Conservation (phyloP, 1,284 basidiomycete species). For the Melampsora occidentalis region DNA sequence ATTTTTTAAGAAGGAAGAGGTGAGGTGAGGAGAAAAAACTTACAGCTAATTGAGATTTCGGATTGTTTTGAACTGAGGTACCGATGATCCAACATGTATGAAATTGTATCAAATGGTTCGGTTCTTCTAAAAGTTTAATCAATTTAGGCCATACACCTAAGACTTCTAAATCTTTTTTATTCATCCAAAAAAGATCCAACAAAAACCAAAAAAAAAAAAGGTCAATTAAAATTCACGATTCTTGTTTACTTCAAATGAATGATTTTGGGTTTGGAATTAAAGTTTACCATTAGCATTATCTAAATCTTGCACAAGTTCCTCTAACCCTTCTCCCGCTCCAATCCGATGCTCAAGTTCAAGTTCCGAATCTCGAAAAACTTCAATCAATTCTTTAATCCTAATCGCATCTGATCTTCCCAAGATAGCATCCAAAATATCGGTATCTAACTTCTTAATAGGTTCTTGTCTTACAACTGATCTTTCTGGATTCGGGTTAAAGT, state of each 20-base stretch:
- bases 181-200: background rate
- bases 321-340: constrained; percentile 28
- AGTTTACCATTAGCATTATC: constrained; percentile 37
- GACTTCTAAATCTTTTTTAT: constrained; percentile 24
- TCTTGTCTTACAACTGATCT: background rate
- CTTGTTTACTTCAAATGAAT: no score
- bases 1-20: background rate
- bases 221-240: no score
- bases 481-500: background rate
- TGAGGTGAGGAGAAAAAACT: background rate
- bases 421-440: constrained; percentile 26
- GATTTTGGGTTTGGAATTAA: background rate
- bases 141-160: constrained; percentile 36
- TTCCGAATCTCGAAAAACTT: constrained; percentile 13
- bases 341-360: constrained; percentile 17
- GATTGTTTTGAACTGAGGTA: constrained; percentile 43
- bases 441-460: constrained; percentile 18
- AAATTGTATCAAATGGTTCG: constrained; percentile 38
- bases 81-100: constrained; percentile 42
- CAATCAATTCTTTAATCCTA: constrained; percentile 29
- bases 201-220: background rate
- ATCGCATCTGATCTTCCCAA: constrained; percentile 36
- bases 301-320: constrained; percentile 38
- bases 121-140: constrained; percentile 27
- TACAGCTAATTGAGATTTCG: constrained; percentile 39